Percentiles rank a stretch among this genome's conserved stretches.
Evolutionary conservation across 805 yeast genomes (phyloP).

Genomic region (Cyberlindnera xishuangbannaensis): DNA sequence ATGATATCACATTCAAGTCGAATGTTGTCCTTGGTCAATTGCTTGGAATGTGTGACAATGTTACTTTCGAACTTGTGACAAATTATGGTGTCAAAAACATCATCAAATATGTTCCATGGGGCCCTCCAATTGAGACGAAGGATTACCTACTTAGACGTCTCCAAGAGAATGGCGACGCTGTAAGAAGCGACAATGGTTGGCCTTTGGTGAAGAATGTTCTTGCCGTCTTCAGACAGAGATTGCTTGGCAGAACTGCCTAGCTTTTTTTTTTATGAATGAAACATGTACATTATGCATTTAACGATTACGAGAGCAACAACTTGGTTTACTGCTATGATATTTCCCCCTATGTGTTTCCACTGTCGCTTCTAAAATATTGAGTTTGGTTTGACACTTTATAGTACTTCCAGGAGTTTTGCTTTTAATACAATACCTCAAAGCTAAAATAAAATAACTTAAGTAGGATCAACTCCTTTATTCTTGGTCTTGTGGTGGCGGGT

Average conservation of each 20-base stretch:
- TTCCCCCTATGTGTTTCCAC: too few species aligned
- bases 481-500: too few species aligned
- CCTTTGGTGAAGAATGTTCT: slow-evolving; percentile 56
- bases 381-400: too few species aligned
- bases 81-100: slow-evolving; percentile 65
- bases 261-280: not conserved
- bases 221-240: slow-evolving; percentile 30
- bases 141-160: slow-evolving; percentile 83
- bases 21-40: slow-evolving; percentile 86
- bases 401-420: too few species aligned
- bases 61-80: slow-evolving; percentile 67
- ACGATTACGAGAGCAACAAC: too few species aligned
- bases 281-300: too few species aligned
- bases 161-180: slow-evolving; percentile 96
- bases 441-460: too few species aligned
- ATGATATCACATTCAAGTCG: slow-evolving; percentile 33
- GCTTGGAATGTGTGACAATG: slow-evolving; percentile 92
- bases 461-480: too few species aligned
- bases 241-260: slow-evolving; percentile 7
- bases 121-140: slow-evolving; percentile 90
- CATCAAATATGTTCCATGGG: slow-evolving; percentile 96
- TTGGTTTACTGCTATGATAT: too few species aligned
- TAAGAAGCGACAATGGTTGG: slow-evolving; percentile 76
- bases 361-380: too few species aligned
- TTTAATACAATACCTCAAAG: too few species aligned